Percentiles rank a stretch among this genome's conserved stretches.
phyloP scores from a whole-genome alignment of 306 rosid species.

The Trichosanthes cucumerina region DNA sequence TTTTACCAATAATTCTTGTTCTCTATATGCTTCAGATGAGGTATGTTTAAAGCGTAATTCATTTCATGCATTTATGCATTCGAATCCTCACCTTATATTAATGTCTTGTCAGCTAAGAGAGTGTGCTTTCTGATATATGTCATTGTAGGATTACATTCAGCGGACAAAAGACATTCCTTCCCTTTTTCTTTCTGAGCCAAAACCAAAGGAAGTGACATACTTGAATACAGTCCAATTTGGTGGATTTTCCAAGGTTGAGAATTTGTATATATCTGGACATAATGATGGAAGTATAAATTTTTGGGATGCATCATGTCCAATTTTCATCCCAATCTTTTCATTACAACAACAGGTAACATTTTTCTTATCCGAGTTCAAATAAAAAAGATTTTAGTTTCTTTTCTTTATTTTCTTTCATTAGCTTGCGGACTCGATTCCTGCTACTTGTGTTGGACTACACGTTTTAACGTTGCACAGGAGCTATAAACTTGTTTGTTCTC shows the following conservation, averaged over 20 bases:
- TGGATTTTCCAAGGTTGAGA: constrained; percentile 59
- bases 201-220: constrained; percentile 41
- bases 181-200: constrained; percentile 43
- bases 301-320: constrained; percentile 77
- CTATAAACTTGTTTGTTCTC: not conserved
- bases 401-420: not conserved
- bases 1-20: constrained; percentile 36
- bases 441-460: not conserved
- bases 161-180: constrained; percentile 48
- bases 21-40: constrained; percentile 40
- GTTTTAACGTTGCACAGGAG: not conserved
- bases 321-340: constrained; percentile 50
- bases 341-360: constrained; percentile 68
- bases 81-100: not conserved
- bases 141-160: constrained; percentile 44
- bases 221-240: constrained; percentile 34
- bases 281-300: constrained; percentile 57
- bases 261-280: constrained; percentile 82
- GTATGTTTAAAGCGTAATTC: constrained; percentile 22
- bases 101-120: constrained; percentile 2
- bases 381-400: not conserved
- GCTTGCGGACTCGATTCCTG: not conserved
- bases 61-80: not conserved
- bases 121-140: constrained; percentile 15
- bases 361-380: not conserved